Percentiles rank a stretch among this genome's conserved stretches.
Evolutionary conservation across 2,329 filamentous ascomycete genomes (phyloP).

Genomic region (Lachnellula cervina): DNA sequence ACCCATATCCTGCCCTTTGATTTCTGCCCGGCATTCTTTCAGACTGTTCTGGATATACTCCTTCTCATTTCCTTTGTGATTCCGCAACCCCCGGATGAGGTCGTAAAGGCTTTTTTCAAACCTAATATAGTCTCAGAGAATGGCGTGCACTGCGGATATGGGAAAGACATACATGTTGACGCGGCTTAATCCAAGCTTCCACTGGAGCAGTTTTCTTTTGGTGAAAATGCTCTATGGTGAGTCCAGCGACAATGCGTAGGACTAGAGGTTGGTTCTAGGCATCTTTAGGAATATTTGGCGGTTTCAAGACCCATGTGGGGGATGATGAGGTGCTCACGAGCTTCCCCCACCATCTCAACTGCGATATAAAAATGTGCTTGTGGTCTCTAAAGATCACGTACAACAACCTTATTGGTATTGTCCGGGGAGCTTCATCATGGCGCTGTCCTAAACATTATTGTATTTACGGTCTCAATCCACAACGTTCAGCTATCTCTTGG

Average conservation of each 20-base stretch:
- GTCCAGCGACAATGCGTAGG: constrained; percentile 1
- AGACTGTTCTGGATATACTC: constrained; percentile 92
- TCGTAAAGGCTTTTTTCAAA: constrained; percentile 99
- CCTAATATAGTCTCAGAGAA: constrained; percentile 46
- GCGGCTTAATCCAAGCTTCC: neutral
- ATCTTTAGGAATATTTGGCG: neutral
- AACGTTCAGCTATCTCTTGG: neutral
- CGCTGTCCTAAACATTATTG: neutral
- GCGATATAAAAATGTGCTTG: too few species aligned
- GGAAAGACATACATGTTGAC: constrained; percentile 7
- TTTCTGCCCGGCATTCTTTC: constrained; percentile 92
- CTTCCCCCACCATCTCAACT: neutral
- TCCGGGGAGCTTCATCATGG: neutral
- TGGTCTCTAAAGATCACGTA: too few species aligned
- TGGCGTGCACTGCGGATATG: neutral
- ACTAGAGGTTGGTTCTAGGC: neutral
- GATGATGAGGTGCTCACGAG: neutral
- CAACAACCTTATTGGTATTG: too few species aligned
- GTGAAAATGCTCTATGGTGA: neutral
- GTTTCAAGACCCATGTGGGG: neutral
- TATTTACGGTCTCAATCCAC: neutral
- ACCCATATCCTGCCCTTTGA: constrained; percentile 91
- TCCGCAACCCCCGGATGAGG: constrained; percentile 92
- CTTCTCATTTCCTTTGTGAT: constrained; percentile 91
- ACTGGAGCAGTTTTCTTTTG: neutral